Evolutionary conservation across 1,139 yeast genomes (phyloP), one percentile per base, ranked within the genome.

Genomic region (Suhomyces guaymorum): DNA sequence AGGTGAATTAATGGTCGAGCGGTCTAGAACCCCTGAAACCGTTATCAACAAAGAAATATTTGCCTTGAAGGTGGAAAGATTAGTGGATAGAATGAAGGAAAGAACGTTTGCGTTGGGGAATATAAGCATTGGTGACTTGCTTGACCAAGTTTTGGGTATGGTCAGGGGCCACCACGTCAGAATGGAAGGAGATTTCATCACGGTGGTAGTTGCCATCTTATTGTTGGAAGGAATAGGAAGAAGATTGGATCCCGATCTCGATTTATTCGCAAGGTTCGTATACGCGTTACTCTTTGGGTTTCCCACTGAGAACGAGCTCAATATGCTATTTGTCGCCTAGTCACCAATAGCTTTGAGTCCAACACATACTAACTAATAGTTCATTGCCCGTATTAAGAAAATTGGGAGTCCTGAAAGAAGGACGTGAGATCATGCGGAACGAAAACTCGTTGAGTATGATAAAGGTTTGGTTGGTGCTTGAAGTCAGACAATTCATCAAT

Each of bases 101-200:
- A 71, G 96, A 39, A 90, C 98, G 0, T 92, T 92, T 56, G 88
- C 97, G 0, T 66, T 92, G 37, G 98, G 98, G 0, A 85, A 88
- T 35, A 84, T 94, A 15, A 84, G 94, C 31, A 85, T 92, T 43
- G 97, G 97, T 3, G 97, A 90, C 54, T 69, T 94, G 41, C 67
- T 92, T 39, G 94, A 89, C 48, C 85, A 81, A 53, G 92, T 92
- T 68, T 70, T 92, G 41, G 70, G 81, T 2, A 89, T 92, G 97
- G 97, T 94, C 12, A 73, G 97, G 39, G 69, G 71, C 12, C 98
- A 92, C 57, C 99, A 94, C 58, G 98, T 92, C 14, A 74, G 97
- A 54, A 86, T 94, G 96, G 99, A 92, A 54, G 95, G 96, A 6
- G 98, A 92, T 57, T 92, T 92, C 54, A 82, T 92, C 30, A 88